phyloP scores from a whole-genome alignment of 164 flowering plant species.

The Paratinospora sagittata region DNA sequence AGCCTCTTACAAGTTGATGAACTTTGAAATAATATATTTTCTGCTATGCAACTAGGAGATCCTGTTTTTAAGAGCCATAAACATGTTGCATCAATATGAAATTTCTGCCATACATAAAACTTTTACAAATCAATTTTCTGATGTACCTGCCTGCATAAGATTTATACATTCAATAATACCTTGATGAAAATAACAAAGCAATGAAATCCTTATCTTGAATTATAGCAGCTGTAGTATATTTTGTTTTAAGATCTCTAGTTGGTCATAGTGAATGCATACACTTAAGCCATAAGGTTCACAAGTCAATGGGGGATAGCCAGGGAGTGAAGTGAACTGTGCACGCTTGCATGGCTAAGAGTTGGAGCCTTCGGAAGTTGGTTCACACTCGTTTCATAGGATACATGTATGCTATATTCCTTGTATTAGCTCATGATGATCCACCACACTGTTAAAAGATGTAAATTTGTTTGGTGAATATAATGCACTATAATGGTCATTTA shows the following conservation, averaged over 20 bases:
- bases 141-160: not conserved
- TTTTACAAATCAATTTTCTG: not conserved
- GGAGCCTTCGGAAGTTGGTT: not conserved
- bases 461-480: not conserved
- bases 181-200: not conserved
- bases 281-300: no score
- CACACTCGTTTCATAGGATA: not conserved
- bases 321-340: not conserved
- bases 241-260: no score
- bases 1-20: not conserved
- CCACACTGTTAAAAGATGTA: not conserved
- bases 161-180: not conserved
- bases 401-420: not conserved
- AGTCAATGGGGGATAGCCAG: not conserved
- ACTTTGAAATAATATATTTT: not conserved
- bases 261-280: not conserved
- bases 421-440: not conserved
- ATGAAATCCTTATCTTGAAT: not conserved
- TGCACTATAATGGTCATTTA: not conserved
- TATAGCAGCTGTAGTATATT: not conserved
- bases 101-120: not conserved
- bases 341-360: not conserved
- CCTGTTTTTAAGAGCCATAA: not conserved
- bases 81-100: not conserved
- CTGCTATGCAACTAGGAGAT: not conserved